Base-by-base conservation (phyloP, 108 stramenopile species). In the Pseudonitzschia pungens region DNA sequence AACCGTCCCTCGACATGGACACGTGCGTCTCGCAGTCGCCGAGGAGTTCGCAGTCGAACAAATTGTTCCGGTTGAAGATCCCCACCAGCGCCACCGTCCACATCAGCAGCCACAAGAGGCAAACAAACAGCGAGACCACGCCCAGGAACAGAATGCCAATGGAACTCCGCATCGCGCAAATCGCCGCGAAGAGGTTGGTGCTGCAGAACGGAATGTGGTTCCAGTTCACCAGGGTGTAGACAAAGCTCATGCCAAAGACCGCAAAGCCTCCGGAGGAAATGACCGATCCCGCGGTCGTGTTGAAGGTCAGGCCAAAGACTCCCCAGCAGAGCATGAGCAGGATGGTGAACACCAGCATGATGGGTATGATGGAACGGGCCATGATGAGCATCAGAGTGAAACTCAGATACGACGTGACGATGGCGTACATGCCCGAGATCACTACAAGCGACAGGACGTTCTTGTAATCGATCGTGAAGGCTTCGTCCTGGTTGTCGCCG, bases 141-240 rank as follows among this genome's bases (percentile, higher is more conserved):
- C 87, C 92, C 26, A 85, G 55, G 6, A 84, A 63, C 18, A 87
- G 71, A 50, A 93, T 60, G 20, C 84, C 87, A 15, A 81, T 60
- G 45, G 90, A 83, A 58, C 77, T 77, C 51, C 89, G 78, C 41
- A 95, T 79, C 14, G 84, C 92, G 29, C 71, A 73, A 42, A 90
- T 41, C 21, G 89, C 92, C 40, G 89, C 86, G 32, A 84, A 74
- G 0, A 92, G 64, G 62, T 89, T 95, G 16, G 87, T 88, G 28
- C 90, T 77, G 15, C 90, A 88, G 74, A 92, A 92, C 11, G 91
- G 92, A 40, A 92, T 92, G 22, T 89, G 81, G 55, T 87, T 80
- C 83, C 81, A 29, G 80, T 58, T 73, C 20, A 65, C 65, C 28
- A 81, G 20, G 0, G 86, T 86, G 50, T 84, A 84, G 20, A 32